These are phyloP conservation scores for Aspergillus homomorphus DNA, from an alignment of 495 filamentous ascomycete genomes.

Conservation along the genomic window DNA sequence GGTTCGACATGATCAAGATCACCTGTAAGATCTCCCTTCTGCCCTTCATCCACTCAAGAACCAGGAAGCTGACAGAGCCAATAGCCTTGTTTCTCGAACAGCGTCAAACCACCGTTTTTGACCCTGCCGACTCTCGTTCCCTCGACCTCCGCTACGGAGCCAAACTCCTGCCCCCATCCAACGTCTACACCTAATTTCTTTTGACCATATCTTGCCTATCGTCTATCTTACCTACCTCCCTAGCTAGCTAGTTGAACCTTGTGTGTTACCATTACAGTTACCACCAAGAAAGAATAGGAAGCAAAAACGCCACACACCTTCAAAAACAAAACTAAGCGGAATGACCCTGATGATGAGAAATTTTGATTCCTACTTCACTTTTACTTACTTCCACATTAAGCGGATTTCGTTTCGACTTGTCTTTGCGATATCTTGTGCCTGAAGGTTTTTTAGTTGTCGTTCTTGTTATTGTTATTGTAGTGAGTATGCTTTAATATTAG, in stretches of 20 bases:
- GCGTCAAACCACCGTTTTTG: constrained; percentile 50
- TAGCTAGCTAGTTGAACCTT: background rate
- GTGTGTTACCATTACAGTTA: background rate
- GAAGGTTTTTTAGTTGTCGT: no score
- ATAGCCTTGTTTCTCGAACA: constrained; percentile 44
- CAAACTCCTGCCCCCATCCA: constrained; percentile 46
- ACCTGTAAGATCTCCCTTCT: constrained; percentile 53
- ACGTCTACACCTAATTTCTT: constrained; percentile 20
- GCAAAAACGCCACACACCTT: background rate
- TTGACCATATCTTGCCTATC: background rate
- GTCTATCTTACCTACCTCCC: background rate
- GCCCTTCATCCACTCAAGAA: background rate
- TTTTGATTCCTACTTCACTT: background rate
- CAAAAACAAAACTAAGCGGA: background rate
- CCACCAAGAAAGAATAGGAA: background rate
- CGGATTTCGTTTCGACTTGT: background rate
- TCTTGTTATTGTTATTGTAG: no score
- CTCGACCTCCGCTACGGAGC: constrained; percentile 65
- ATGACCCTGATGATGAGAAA: background rate
- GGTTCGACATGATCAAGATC: constrained; percentile 60
- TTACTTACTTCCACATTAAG: background rate
- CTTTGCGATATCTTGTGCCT: background rate
- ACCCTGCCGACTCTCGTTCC: constrained; percentile 61
- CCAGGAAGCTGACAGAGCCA: constrained; percentile 2
- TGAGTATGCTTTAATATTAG: no score